Conservation (phyloP, 352 stramenopile genomes). For the Phytophthora palmivora region DNA sequence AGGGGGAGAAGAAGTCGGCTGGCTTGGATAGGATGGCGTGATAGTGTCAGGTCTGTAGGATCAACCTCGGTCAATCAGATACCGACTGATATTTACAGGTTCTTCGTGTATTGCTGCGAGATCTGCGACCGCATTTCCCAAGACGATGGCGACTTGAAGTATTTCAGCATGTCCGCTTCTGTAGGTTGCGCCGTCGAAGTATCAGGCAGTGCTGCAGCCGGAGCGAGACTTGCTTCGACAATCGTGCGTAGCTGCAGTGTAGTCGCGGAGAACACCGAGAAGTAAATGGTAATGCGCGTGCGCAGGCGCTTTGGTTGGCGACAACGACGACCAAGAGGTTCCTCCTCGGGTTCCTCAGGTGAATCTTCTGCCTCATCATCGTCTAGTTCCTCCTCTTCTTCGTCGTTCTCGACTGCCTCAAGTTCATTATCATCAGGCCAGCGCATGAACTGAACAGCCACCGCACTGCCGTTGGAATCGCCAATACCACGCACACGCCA, state of each 20-base stretch:
- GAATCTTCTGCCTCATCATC: constrained; percentile 45
- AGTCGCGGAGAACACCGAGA: constrained; percentile 56
- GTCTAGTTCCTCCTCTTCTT: constrained; percentile 52
- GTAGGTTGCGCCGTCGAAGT: constrained; percentile 41
- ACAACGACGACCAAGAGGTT: constrained; percentile 39
- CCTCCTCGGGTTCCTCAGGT: constrained; percentile 57
- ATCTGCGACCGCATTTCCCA: constrained; percentile 77
- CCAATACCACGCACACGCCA: constrained; percentile 64
- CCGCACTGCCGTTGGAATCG: constrained; percentile 54
- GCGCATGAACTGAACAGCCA: constrained; percentile 71
- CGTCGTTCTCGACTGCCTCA: constrained; percentile 43
- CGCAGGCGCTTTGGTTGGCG: constrained; percentile 43
- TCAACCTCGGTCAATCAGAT: not conserved
- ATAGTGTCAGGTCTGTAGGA: constrained; percentile 2
- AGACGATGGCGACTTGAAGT: constrained; percentile 73
- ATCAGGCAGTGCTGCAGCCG: constrained; percentile 25
- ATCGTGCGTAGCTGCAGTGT: constrained; percentile 67
- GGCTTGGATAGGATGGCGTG: constrained; percentile 10
- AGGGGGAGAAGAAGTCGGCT: constrained; percentile 7
- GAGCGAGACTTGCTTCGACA: constrained; percentile 66
- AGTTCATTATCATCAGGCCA: constrained; percentile 56
- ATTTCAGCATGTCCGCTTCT: constrained; percentile 71
- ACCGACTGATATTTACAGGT: constrained; percentile 34
- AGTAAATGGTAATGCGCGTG: constrained; percentile 71
- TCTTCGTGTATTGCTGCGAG: constrained; percentile 66